phyloP scores from a whole-genome alignment of 169 alveolate genomes.

The Babesia ovis region DNA sequence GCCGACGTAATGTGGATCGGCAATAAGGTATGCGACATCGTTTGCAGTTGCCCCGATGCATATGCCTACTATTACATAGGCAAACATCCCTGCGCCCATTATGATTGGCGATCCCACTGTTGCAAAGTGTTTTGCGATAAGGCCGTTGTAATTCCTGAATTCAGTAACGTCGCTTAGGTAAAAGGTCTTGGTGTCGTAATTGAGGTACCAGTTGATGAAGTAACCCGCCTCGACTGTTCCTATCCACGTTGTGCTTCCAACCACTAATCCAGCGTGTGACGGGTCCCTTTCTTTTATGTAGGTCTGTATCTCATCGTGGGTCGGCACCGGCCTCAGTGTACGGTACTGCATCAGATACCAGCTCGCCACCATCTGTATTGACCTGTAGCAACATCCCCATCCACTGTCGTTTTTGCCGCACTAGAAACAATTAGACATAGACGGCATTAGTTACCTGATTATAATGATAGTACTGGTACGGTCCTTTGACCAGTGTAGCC shows the following conservation, averaged over 20 bases:
- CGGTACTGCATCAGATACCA: conserved; percentile 73
- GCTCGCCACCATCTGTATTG: conserved; percentile 76
- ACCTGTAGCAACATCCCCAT: conserved; percentile 80
- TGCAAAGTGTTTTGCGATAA: conserved; percentile 66
- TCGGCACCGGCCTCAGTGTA: conserved; percentile 64
- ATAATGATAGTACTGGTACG: conserved; percentile 73
- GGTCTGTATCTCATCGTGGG: conserved; percentile 63
- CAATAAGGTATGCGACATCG: conserved; percentile 73
- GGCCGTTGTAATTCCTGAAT: conserved; percentile 62
- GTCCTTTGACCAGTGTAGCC: conserved; percentile 54
- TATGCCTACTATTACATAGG: conserved; percentile 71
- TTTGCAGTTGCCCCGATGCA: conserved; percentile 62
- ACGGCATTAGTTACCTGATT: conserved; percentile 24
- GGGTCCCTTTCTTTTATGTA: conserved; percentile 66
- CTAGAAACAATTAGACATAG: conserved; percentile 16
- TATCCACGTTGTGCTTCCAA: conserved; percentile 74
- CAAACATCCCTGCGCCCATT: conserved; percentile 74
- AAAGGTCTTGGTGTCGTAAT: conserved; percentile 61
- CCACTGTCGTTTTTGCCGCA: conserved; percentile 73
- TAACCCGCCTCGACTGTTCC: conserved; percentile 79
- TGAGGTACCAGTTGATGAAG: conserved; percentile 70
- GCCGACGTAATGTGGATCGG: conserved; percentile 79
- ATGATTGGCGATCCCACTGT: conserved; percentile 71
- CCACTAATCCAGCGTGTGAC: conserved; percentile 54
- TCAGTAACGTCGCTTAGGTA: conserved; percentile 65